Conservation (phyloP, 768 basidiomycete species). For the Gloeophyllum trabeum region DNA sequence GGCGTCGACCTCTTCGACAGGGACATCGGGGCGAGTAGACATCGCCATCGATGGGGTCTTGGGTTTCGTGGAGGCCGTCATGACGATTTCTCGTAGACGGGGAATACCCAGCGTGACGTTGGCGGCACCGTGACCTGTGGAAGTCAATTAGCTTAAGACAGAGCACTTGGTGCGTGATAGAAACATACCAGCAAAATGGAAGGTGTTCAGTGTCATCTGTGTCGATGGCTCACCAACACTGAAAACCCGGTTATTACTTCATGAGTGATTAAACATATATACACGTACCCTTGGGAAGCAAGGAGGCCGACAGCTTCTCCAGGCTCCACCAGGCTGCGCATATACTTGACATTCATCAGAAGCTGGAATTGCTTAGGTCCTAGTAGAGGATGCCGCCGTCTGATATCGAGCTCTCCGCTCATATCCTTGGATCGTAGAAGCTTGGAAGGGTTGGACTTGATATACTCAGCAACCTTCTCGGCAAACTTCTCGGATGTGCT, state of each 20-base stretch:
- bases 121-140: conserved; percentile 88
- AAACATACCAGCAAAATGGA: conserved; percentile 89
- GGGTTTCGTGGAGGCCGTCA: conserved; percentile 94
- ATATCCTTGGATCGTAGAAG: conserved; percentile 33
- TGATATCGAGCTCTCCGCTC: conserved; percentile 24
- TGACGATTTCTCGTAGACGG: conserved; percentile 95
- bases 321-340: conserved; percentile 89
- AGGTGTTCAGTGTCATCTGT: conserved; percentile 99
- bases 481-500: conserved; percentile 92
- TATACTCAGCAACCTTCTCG: conserved; percentile 63
- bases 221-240: conserved; percentile 99
- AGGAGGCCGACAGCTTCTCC: conserved; percentile 97
- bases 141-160: conserved; percentile 4
- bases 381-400: conserved; percentile 34
- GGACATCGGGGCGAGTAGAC: conserved; percentile 42
- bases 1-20: conserved; percentile 43
- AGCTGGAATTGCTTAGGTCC: conserved; percentile 54
- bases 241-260: conserved; percentile 2
- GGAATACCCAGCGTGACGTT: conserved; percentile 99
- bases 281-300: conserved; percentile 87
- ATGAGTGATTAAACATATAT: not conserved
- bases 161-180: not conserved
- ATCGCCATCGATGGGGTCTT: conserved; percentile 98
- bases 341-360: conserved; percentile 87
- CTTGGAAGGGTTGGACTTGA: conserved; percentile 58